Percentiles rank a stretch among this genome's conserved stretches.
These are phyloP conservation scores for Berberis vulgaris DNA, from an alignment of 164 flowering plant genomes.

Conservation along the genomic window DNA sequence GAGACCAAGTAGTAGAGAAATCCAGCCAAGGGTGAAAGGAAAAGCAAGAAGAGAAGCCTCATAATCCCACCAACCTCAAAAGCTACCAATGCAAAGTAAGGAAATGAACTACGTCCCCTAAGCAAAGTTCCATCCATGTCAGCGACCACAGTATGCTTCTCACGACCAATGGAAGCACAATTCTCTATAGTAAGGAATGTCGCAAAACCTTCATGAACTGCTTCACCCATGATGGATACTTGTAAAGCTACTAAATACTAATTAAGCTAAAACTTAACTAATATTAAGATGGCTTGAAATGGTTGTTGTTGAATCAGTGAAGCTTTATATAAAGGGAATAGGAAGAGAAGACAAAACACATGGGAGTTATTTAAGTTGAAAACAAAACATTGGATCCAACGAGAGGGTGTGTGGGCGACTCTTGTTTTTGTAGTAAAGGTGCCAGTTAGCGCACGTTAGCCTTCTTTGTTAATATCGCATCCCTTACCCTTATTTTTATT, in stretches of 20 bases:
- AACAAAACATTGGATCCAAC: neutral
- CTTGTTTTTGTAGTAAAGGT: neutral
- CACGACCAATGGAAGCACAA: neutral
- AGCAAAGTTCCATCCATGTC: constrained; percentile 1
- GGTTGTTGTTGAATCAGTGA: neutral
- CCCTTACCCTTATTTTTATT: neutral
- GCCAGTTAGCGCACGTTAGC: neutral
- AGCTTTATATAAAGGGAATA: neutral
- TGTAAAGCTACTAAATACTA: neutral
- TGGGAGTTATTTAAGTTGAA: neutral
- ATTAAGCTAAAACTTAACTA: neutral
- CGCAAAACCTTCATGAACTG: neutral
- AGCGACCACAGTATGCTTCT: neutral
- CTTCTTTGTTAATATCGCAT: constrained; percentile 1
- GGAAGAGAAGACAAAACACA: neutral
- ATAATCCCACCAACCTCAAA: constrained; percentile 48
- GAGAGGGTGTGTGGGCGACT: neutral
- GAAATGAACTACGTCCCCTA: constrained; percentile 21
- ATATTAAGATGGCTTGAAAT: neutral
- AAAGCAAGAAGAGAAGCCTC: constrained; percentile 38
- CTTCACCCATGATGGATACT: neutral
- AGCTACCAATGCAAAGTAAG: constrained; percentile 56
- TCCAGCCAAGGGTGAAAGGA: constrained; percentile 29
- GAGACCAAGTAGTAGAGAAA: constrained; percentile 23
- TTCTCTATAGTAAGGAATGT: neutral